Percentiles rank a stretch among this genome's conserved stretches.
phyloP scores from a whole-genome alignment of 257 asterid genomes.

The Solanum bulbocastanum region DNA sequence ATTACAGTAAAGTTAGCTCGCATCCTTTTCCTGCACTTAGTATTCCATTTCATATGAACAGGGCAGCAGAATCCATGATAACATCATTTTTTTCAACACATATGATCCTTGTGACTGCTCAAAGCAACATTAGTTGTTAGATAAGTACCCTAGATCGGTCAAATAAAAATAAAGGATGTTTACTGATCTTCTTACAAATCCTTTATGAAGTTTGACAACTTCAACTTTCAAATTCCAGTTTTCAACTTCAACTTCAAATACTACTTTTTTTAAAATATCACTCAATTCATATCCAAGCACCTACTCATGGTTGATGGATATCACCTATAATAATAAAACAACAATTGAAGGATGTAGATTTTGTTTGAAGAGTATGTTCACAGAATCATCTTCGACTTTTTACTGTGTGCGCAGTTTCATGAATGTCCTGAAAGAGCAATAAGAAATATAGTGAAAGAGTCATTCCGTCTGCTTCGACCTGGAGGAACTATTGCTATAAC shows the following conservation, averaged over 20 bases:
- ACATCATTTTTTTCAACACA: neutral
- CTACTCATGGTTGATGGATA: neutral
- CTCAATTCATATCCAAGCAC: neutral
- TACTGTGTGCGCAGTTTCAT: conserved; percentile 46
- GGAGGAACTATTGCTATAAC: conserved; percentile 90
- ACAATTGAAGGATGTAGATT: neutral
- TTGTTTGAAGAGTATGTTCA: neutral
- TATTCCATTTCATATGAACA: neutral
- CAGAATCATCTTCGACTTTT: neutral
- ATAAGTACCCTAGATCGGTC: neutral
- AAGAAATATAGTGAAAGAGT: conserved; percentile 59
- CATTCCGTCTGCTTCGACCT: conserved; percentile 70
- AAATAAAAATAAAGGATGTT: neutral
- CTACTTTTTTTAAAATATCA: neutral
- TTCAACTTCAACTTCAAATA: neutral
- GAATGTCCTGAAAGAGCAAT: conserved; percentile 95
- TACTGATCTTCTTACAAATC: neutral
- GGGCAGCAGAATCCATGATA: neutral
- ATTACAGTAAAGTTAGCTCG: neutral
- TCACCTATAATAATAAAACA: neutral
- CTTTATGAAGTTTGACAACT: neutral
- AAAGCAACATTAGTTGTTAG: neutral
- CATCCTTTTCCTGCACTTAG: neutral
- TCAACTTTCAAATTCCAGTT: neutral
- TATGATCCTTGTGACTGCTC: neutral